phyloP scores from a whole-genome alignment of 352 stramenopile species.

The Nothophytophthora sp. region DNA sequence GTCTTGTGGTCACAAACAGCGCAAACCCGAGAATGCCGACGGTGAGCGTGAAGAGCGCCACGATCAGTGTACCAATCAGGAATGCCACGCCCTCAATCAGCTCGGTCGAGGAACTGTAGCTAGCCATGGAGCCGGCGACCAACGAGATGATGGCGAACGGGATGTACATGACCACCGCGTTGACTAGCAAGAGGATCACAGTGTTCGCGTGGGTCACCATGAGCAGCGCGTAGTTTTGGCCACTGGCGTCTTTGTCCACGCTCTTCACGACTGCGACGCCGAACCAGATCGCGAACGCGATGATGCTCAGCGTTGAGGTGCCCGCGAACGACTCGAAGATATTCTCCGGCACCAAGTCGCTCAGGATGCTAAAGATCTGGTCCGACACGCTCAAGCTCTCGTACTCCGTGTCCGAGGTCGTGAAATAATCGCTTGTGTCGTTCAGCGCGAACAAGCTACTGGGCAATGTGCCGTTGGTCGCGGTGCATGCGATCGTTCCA shows the following conservation, averaged over 20 bases:
- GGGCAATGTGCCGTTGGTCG: slow-evolving; percentile 26
- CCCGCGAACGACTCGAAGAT: slow-evolving; percentile 64
- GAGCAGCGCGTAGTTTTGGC: slow-evolving; percentile 69
- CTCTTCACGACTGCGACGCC: slow-evolving; percentile 67
- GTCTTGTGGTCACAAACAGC: slow-evolving; percentile 55
- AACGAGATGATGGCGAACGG: slow-evolving; percentile 76
- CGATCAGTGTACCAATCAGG: slow-evolving; percentile 44
- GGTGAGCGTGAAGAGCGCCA: slow-evolving; percentile 47
- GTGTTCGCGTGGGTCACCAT: slow-evolving; percentile 68
- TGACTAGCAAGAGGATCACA: slow-evolving; percentile 72
- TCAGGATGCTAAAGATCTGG: slow-evolving; percentile 71
- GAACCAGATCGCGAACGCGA: slow-evolving; percentile 73
- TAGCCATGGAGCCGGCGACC: slow-evolving; percentile 62
- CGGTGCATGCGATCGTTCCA: slow-evolving; percentile 42
- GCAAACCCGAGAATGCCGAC: slow-evolving; percentile 53
- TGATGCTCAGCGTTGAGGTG: slow-evolving; percentile 64
- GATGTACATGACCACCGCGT: slow-evolving; percentile 66
- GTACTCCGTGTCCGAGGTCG: slow-evolving; percentile 33
- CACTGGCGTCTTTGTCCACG: slow-evolving; percentile 42
- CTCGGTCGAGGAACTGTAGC: slow-evolving; percentile 44
- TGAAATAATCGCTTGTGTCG: slow-evolving; percentile 51
- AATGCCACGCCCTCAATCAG: slow-evolving; percentile 55
- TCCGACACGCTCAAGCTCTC: slow-evolving; percentile 57
- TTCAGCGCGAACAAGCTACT: slow-evolving; percentile 54
- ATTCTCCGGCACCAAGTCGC: slow-evolving; percentile 69